A percentile compares a stretch with the other conserved stretches of the same genome.
Evolutionary conservation across 2,329 filamentous ascomycete genomes (phyloP).

Genomic region (Chalaropsis thielavioides): DNA sequence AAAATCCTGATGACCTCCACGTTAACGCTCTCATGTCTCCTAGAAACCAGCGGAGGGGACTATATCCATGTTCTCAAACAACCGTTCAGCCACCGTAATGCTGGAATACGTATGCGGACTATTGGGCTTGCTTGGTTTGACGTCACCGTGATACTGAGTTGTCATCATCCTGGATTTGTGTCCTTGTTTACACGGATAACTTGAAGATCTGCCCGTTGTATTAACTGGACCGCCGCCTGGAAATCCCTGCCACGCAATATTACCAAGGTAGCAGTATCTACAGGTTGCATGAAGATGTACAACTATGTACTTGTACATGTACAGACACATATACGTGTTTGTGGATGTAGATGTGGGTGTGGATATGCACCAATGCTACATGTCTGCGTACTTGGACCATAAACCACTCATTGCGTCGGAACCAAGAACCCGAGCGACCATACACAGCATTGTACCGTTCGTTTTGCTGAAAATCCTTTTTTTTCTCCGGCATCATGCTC

Average conservation of each 20-base stretch:
- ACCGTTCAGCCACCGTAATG: neutral
- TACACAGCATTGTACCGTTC: no score
- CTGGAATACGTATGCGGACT: neutral
- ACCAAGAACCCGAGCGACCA: neutral
- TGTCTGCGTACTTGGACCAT: neutral
- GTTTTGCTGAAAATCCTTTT: neutral
- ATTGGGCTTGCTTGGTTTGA: neutral
- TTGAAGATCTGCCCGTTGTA: conserved; percentile 11
- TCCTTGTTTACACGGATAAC: conserved; percentile 4
- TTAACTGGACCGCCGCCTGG: neutral
- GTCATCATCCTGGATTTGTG: neutral
- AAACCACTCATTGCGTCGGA: neutral
- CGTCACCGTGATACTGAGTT: neutral
- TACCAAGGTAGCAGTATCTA: neutral
- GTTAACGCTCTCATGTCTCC: neutral
- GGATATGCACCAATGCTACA: neutral
- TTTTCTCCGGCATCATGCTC: neutral
- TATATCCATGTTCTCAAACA: conserved; percentile 2
- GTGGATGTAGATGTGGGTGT: neutral
- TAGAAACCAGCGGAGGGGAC: neutral
- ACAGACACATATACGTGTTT: neutral
- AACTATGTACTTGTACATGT: neutral
- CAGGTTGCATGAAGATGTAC: neutral
- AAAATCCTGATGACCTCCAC: conserved; percentile 8
- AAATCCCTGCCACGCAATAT: neutral